Percentiles rank a stretch among this genome's conserved stretches.
Conservation (phyloP, 306 rosid species). For the Medicago arabica region DNA sequence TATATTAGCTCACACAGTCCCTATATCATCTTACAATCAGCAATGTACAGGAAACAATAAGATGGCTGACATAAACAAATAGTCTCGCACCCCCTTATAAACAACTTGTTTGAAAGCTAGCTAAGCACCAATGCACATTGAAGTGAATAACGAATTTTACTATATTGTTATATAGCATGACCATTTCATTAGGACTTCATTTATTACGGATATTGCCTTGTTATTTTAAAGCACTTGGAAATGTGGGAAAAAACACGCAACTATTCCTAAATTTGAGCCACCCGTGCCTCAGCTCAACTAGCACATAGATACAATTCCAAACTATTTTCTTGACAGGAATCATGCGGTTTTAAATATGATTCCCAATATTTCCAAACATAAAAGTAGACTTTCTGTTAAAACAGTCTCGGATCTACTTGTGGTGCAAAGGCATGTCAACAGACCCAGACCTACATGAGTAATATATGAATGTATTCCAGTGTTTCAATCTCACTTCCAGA, state of each 20-base stretch:
- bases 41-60: not conserved
- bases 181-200: not conserved
- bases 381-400: not conserved
- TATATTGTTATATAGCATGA: not conserved
- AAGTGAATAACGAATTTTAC: not conserved
- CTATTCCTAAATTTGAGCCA: not conserved
- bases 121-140: not conserved
- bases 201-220: slow-evolving; percentile 3
- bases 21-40: slow-evolving; percentile 7
- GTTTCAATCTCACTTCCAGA: not conserved
- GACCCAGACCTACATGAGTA: not conserved
- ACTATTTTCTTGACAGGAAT: not conserved
- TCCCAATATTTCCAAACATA: not conserved
- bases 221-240: not conserved
- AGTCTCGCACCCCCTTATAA: not conserved
- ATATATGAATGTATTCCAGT: not conserved
- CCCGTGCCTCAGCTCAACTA: not conserved
- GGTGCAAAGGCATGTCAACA: not conserved
- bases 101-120: slow-evolving; percentile 11
- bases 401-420: not conserved
- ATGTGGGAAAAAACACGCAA: not conserved
- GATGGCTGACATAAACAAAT: slow-evolving; percentile 1
- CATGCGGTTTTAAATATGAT: not conserved
- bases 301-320: not conserved
- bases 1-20: not conserved